A percentile compares a stretch with the other conserved stretches of the same genome.
These are phyloP conservation scores for Byssochlamys sp. DNA, from an alignment of 2,329 filamentous ascomycete species.

Conservation along the genomic window DNA sequence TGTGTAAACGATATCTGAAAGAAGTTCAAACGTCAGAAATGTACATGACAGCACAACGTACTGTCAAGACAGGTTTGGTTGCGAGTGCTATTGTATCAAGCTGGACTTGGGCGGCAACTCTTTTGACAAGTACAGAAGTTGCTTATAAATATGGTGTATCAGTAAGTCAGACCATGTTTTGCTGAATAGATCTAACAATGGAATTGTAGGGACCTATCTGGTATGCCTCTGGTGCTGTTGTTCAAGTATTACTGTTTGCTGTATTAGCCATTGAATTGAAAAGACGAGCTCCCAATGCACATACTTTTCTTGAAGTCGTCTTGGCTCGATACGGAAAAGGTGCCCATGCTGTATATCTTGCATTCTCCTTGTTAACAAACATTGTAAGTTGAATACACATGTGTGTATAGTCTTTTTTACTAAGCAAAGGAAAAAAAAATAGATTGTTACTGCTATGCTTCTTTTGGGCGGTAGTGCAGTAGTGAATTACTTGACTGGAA, in stretches of 20 bases:
- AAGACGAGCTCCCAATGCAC: constrained; percentile 74
- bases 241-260: constrained; percentile 81
- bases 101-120: constrained; percentile 85
- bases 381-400: too few species aligned
- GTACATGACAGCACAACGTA: constrained; percentile 80
- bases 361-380: constrained; percentile 77
- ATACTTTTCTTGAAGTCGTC: constrained; percentile 75
- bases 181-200: too few species aligned
- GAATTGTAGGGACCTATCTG: too few species aligned
- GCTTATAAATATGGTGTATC: constrained; percentile 68
- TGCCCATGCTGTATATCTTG: constrained; percentile 69
- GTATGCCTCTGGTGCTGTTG: too few species aligned
- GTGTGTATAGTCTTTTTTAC: too few species aligned
- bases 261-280: constrained; percentile 86
- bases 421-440: too few species aligned
- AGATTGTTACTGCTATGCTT: constrained; percentile 79
- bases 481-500: constrained; percentile 59
- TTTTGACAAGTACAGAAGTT: constrained; percentile 69
- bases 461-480: constrained; percentile 75
- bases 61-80: constrained; percentile 79
- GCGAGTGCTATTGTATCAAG: constrained; percentile 82
- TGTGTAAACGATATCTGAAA: constrained; percentile 60
- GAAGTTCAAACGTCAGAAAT: constrained; percentile 80
- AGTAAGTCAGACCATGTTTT: too few species aligned
- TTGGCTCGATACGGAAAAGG: constrained; percentile 64